These are phyloP conservation scores for Ceratocystis diversiconidia DNA, from an alignment of 2,329 filamentous ascomycete genomes.

Conservation along the genomic window DNA sequence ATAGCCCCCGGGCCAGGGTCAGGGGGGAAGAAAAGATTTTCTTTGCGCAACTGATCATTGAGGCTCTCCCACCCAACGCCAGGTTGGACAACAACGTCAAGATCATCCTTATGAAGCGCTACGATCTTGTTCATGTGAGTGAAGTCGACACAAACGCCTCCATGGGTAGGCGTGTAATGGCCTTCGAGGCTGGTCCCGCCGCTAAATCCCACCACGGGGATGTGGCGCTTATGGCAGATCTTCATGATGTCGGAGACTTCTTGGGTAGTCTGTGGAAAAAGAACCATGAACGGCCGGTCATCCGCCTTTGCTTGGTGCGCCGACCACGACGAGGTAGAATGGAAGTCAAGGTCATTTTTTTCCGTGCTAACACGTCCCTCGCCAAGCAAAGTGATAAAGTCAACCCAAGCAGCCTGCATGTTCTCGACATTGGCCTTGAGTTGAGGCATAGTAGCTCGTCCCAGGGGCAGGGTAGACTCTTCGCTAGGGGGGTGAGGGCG, in stretches of 20 bases:
- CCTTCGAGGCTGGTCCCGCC: conserved; percentile 84
- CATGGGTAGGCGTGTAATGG: conserved; percentile 68
- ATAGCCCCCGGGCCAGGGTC: conserved; percentile 83
- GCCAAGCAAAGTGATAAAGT: conserved; percentile 50
- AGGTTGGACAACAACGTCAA: conserved; percentile 64
- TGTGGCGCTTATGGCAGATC: conserved; percentile 63
- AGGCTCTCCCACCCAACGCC: conserved; percentile 77
- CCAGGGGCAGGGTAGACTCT: conserved; percentile 45
- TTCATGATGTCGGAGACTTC: conserved; percentile 82
- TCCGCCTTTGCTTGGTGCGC: conserved; percentile 37
- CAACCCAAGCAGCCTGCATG: conserved; percentile 55
- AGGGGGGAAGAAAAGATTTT: conserved; percentile 80
- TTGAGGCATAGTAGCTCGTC: conserved; percentile 34
- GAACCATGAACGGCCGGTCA: conserved; percentile 50
- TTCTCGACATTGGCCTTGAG: conserved; percentile 48
- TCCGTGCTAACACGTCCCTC: conserved; percentile 50
- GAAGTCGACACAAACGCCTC: conserved; percentile 79
- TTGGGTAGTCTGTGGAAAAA: conserved; percentile 64
- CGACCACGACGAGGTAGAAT: conserved; percentile 50
- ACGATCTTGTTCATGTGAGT: conserved; percentile 71
- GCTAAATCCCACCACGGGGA: conserved; percentile 76
- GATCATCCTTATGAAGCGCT: conserved; percentile 58
- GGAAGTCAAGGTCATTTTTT: conserved; percentile 39
- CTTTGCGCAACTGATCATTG: conserved; percentile 59
- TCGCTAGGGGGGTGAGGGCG: conserved; percentile 37